phyloP scores from a whole-genome alignment of 1,139 yeast species.

The Fermentozyma sake region DNA sequence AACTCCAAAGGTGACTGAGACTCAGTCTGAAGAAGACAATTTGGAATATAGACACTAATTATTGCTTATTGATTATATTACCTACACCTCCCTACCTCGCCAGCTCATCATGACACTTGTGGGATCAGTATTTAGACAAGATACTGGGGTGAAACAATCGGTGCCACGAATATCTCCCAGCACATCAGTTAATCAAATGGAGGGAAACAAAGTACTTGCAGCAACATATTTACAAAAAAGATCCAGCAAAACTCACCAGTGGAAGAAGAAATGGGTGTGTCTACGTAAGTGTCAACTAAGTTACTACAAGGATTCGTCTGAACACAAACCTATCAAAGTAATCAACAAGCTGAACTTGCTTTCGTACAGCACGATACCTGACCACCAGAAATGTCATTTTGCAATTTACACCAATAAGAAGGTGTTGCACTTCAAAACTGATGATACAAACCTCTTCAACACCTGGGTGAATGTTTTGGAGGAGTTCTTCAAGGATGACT shows the following conservation, averaged over 20 bases:
- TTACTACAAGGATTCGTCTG: conserved; percentile 54
- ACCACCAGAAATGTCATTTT: conserved; percentile 32
- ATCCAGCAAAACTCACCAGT: conserved; percentile 24
- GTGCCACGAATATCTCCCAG: no score
- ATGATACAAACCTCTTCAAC: conserved; percentile 26
- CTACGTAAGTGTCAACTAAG: conserved; percentile 52
- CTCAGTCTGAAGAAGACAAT: no score
- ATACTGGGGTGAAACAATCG: no score
- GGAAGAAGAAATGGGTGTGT: conserved; percentile 58
- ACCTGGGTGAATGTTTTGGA: conserved; percentile 39
- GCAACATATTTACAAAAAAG: conserved; percentile 16
- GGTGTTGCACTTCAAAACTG: conserved; percentile 41
- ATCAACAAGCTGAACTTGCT: conserved; percentile 21
- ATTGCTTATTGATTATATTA: no score
- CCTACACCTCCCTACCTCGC: no score
- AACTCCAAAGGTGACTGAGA: no score
- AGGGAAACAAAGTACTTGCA: no score
- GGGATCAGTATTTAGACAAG: no score
- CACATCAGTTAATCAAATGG: no score
- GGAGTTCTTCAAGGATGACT: conserved; percentile 18
- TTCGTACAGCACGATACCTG: conserved; percentile 26
- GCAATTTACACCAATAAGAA: conserved; percentile 37
- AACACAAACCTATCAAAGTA: conserved; percentile 52
- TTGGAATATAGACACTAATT: no score
- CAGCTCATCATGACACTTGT: no score